phyloP scores from a whole-genome alignment of 148 eudicot genomes.

The Heliamphora exappendiculata region DNA sequence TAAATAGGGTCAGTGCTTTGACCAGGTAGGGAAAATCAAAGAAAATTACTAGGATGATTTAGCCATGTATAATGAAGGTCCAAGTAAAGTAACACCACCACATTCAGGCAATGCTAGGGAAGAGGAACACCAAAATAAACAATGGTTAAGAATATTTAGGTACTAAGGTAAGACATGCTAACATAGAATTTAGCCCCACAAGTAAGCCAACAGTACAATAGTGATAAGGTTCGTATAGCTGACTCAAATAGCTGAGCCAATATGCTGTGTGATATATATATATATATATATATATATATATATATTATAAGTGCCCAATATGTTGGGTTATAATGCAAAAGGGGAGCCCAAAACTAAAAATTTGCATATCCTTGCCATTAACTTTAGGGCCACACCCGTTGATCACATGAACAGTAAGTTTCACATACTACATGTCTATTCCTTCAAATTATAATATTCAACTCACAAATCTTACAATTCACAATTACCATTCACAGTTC shows the following conservation, averaged over 20 bases:
- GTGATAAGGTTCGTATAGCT: not conserved
- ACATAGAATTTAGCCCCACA: not conserved
- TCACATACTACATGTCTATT: not conserved
- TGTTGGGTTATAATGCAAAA: not conserved
- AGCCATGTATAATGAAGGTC: not conserved
- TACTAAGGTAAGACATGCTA: not conserved
- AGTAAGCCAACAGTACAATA: not conserved
- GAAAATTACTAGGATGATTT: not conserved
- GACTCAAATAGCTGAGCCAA: not conserved
- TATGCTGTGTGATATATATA: not conserved
- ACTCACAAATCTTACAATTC: not conserved
- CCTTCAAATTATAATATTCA: not conserved
- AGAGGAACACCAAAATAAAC: not conserved
- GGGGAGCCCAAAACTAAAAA: not conserved
- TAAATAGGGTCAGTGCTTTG: not conserved
- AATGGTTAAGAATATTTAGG: not conserved
- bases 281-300: no score
- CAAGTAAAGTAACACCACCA: not conserved
- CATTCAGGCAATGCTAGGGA: not conserved
- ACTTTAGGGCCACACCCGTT: not conserved
- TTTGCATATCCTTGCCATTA: not conserved
- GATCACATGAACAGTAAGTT: not conserved
- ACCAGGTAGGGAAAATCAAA: not conserved
- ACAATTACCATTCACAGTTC: not conserved
- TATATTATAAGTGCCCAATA: no score